Evolutionary conservation across 2,329 filamentous ascomycete species (phyloP), one percentile per base, ranked within the genome.

Genomic region (Colletotrichum lini): DNA sequence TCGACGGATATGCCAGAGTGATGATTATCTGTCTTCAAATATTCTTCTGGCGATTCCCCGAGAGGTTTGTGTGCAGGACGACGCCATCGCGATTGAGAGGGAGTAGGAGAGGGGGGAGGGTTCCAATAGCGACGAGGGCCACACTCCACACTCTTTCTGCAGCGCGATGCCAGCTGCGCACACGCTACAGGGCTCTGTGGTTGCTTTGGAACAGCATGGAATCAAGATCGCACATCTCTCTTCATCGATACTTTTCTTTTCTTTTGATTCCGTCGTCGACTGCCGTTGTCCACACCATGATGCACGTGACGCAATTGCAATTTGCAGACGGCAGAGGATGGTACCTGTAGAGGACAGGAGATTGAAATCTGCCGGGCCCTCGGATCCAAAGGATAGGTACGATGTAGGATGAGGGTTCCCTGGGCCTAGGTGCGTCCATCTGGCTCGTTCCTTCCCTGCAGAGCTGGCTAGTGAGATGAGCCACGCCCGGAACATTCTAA

Each of bases 381-480:
- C 4, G 26, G 26, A 30, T 30, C 26, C 26, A 30, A 30, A 30
- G 26, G 26, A 30, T 30, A 30, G 5, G 4, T 30, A 35, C 9
- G 30, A 40, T 57, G 4, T 30, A 35, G 9, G 30, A 40, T 57
- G 53, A 35, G 50, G 79, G 79, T 80, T 77, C 56, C 71, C 44
- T 69, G 38, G 65, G 57, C 71, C 72, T 54, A 54, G 60, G 49
- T 42, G 47, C 10, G 49, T 30, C 60, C 47, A 63, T 63, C 35
- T 35, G 30, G 38, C 16, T 18, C 49, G 21, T 44, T 35, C 49
- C 60, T 26, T 21, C 12, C 49, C 49, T 35, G 38, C 60, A 16
- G n/a, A 21, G 44, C 45, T 18, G 35, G 35, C 35, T 38, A 38
- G 23, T 18, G 45, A 26, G 44, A 18, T 18, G 13, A 50, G n/a